Evolutionary conservation across 805 yeast genomes (phyloP).

Genomic region (Schizosaccharomyces osmophilus): DNA sequence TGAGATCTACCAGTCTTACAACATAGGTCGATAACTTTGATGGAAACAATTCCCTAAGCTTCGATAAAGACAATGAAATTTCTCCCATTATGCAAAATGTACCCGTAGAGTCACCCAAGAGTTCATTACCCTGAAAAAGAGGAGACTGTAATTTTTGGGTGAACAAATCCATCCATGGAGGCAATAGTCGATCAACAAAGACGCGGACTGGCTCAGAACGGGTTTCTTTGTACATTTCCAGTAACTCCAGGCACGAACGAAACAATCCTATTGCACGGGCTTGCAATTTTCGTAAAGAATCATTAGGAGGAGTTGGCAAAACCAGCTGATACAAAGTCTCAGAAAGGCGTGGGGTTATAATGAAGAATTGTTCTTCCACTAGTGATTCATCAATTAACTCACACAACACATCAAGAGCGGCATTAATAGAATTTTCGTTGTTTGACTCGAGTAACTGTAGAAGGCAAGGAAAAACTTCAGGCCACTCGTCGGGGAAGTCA

Average conservation of each 20-base stretch:
- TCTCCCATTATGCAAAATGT: neutral
- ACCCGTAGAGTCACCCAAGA: neutral
- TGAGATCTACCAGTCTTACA: neutral
- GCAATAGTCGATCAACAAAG: neutral
- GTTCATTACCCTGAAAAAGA: neutral
- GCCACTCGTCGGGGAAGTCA: conserved; percentile 2
- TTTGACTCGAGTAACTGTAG: neutral
- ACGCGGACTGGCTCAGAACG: neutral
- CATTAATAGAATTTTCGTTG: neutral
- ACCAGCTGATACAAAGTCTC: neutral
- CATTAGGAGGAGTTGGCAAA: neutral
- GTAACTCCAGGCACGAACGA: neutral
- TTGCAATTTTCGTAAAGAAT: neutral
- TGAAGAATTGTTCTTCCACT: neutral
- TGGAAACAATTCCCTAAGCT: neutral
- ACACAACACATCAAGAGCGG: neutral
- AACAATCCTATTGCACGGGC: neutral
- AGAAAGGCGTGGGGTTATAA: neutral
- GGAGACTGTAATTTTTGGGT: neutral
- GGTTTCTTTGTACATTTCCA: neutral
- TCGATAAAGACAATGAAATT: neutral
- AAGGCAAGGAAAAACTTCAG: neutral
- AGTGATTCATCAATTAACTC: neutral
- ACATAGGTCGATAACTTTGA: neutral
- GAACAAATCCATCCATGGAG: conserved; percentile 1